Percentiles rank a stretch among this genome's conserved stretches.
Conservation (phyloP, 83 land plant genomes). For the Picea engelmannii region DNA sequence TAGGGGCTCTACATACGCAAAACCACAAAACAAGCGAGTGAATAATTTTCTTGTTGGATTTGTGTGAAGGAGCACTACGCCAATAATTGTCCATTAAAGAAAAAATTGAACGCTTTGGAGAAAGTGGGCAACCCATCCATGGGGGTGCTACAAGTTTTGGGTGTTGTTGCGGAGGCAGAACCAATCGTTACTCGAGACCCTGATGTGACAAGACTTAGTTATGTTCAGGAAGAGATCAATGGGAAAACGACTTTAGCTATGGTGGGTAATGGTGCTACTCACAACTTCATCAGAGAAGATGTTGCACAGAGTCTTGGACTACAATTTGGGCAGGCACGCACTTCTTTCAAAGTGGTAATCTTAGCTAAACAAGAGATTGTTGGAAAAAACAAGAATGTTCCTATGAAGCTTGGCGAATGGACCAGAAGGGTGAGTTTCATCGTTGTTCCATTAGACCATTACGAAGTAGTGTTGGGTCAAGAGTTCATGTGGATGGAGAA, state of each 20-base stretch:
- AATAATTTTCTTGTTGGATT: neutral
- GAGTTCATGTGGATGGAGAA: neutral
- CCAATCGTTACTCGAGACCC: too few relatives aligned
- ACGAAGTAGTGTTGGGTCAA: neutral
- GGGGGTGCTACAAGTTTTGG: too few relatives aligned
- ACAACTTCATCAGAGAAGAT: too few relatives aligned
- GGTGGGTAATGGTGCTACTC: neutral
- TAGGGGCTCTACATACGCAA: too few relatives aligned
- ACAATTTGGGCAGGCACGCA: too few relatives aligned
- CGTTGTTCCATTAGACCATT: neutral
- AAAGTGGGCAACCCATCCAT: neutral
- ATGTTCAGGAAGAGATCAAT: neutral
- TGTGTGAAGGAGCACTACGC: neutral
- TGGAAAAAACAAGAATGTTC: neutral
- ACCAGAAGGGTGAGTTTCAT: neutral
- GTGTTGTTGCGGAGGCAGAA: too few relatives aligned
- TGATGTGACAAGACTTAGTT: neutral
- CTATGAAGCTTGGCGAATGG: neutral
- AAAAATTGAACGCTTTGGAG: neutral
- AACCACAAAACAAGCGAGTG: too few relatives aligned
- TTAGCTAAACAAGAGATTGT: fast-evolving
- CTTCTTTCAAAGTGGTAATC: neutral
- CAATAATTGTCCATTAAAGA: neutral
- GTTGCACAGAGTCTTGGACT: neutral
- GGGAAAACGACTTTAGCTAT: neutral